Evolutionary conservation across 2,329 filamentous ascomycete genomes (phyloP).

Genomic region (Exserohilum rostratum): DNA sequence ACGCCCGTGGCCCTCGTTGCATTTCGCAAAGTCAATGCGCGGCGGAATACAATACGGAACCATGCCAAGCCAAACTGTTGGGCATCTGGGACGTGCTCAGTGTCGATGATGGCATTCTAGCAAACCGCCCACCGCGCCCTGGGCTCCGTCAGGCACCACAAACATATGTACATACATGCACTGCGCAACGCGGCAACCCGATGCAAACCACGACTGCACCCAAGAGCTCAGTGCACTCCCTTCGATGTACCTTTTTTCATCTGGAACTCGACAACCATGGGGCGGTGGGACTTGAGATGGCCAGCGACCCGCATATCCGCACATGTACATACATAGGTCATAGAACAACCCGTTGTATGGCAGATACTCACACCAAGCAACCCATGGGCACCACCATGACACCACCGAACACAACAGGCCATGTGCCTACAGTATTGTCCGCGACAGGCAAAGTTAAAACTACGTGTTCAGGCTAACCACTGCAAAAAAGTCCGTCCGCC

Average conservation of each 20-base stretch:
- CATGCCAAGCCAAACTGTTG: background rate
- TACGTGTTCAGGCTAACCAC: background rate
- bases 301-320: background rate
- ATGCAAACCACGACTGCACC: background rate
- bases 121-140: background rate
- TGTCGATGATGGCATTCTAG: background rate
- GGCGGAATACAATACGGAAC: background rate
- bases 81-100: background rate
- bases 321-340: background rate
- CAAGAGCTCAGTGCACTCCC: too few species aligned
- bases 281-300: background rate
- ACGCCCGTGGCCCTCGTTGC: background rate
- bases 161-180: background rate
- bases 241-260: background rate
- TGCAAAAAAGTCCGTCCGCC: background rate
- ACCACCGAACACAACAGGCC: background rate
- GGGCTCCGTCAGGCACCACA: too few species aligned
- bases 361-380: background rate
- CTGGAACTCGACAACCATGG: background rate
- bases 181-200: background rate
- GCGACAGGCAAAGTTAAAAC: background rate
- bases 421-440: background rate
- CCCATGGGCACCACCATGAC: background rate
- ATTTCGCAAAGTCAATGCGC: background rate
- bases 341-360: background rate